These are phyloP conservation scores for Leccinum subtestaceum DNA, from an alignment of 768 basidiomycete genomes.

Conservation along the genomic window DNA sequence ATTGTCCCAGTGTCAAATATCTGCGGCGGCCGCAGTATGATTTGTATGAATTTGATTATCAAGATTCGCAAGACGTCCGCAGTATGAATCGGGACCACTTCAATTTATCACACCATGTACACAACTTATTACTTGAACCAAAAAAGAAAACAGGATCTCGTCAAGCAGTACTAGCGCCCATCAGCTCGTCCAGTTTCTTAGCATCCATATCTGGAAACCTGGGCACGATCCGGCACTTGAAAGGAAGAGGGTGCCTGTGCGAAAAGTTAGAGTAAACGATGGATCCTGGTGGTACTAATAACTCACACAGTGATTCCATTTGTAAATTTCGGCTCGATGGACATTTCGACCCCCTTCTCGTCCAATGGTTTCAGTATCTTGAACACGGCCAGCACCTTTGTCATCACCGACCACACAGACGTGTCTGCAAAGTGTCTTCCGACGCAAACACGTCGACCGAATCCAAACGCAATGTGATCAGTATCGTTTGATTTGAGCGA, in stretches of 20 bases:
- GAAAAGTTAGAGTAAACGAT: not conserved
- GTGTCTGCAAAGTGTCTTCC: constrained; percentile 21
- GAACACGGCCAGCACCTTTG: constrained; percentile 12
- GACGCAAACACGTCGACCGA: constrained; percentile 23
- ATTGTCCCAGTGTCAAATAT: too few species aligned
- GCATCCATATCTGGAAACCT: not conserved
- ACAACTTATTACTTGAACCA: too few species aligned
- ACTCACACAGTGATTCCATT: constrained; percentile 5
- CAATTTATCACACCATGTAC: too few species aligned
- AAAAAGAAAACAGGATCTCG: not conserved
- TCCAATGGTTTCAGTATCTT: constrained; percentile 9
- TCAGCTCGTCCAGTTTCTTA: not conserved
- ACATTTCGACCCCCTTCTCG: constrained; percentile 8
- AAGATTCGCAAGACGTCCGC: too few species aligned
- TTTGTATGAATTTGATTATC: too few species aligned
- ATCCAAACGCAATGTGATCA: constrained; percentile 20
- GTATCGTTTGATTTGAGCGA: constrained; percentile 7
- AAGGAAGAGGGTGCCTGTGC: constrained; percentile 1
- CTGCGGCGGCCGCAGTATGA: too few species aligned
- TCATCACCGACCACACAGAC: constrained; percentile 12
- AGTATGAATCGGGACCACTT: too few species aligned
- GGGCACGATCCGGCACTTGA: constrained; percentile 1
- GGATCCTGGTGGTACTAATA: not conserved
- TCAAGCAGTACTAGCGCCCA: not conserved
- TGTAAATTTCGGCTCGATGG: constrained; percentile 2